Percentiles rank a stretch among this genome's conserved stretches.
These are phyloP conservation scores for Circinella minor DNA, from an alignment of 371 early-diverging fungal genomes.

Conservation along the genomic window DNA sequence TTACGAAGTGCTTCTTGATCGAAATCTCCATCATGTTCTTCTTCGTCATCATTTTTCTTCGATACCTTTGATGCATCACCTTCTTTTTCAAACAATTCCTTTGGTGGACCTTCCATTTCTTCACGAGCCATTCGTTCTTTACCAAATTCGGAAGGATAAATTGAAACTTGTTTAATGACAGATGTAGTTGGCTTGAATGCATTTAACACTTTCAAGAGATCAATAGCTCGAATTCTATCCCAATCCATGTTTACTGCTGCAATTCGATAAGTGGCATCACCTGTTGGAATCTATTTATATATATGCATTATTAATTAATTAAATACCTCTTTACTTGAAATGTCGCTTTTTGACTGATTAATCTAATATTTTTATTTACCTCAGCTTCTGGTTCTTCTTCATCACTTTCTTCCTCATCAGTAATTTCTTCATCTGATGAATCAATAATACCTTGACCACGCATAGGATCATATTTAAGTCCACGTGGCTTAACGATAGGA, in stretches of 20 bases:
- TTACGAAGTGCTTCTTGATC: slow-evolving; percentile 85
- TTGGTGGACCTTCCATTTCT: slow-evolving; percentile 84
- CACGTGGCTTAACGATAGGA: neutral
- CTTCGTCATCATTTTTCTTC: slow-evolving; percentile 37
- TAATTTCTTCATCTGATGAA: slow-evolving; percentile 60
- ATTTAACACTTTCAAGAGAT: slow-evolving; percentile 87
- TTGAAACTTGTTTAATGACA: slow-evolving; percentile 74
- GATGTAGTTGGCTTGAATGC: slow-evolving; percentile 85
- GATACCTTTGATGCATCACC: slow-evolving; percentile 32
- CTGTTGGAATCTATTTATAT: slow-evolving; percentile 65
- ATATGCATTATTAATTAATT: neutral
- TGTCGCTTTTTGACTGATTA: too few relatives aligned
- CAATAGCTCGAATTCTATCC: slow-evolving; percentile 90
- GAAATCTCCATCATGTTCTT: slow-evolving; percentile 65
- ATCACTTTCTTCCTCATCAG: slow-evolving; percentile 55
- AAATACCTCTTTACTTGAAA: too few relatives aligned
- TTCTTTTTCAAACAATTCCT: slow-evolving; percentile 67
- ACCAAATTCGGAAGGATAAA: slow-evolving; percentile 97
- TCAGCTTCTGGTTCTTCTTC: slow-evolving; percentile 59
- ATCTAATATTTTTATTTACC: slow-evolving; percentile 29
- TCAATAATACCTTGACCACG: slow-evolving; percentile 83
- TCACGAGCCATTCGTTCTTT: slow-evolving; percentile 84
- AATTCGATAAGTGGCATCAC: slow-evolving; percentile 88
- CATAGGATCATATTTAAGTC: slow-evolving; percentile 71
- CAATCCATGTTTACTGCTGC: slow-evolving; percentile 98